Evolutionary conservation across 1,139 yeast genomes (phyloP).

Genomic region (Candida sp.): DNA sequence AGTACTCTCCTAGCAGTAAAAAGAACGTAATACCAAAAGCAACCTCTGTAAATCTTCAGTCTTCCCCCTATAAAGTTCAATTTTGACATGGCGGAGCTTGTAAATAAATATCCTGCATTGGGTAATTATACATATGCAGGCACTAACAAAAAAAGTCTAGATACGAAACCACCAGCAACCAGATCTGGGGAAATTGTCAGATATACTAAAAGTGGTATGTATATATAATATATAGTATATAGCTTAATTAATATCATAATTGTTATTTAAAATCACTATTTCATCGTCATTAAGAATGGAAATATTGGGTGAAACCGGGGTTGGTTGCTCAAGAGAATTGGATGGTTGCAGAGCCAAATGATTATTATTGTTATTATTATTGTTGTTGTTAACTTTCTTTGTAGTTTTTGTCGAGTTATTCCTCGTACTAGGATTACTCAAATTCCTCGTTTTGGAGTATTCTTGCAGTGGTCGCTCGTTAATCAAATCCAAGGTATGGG

Average conservation of each 20-base stretch:
- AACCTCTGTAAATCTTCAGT: neutral
- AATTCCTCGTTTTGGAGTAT: slow-evolving; percentile 1
- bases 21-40: neutral
- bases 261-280: slow-evolving; percentile 17
- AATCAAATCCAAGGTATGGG: slow-evolving; percentile 2
- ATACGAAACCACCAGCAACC: no score
- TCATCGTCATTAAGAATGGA: slow-evolving; percentile 25
- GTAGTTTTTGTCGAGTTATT: slow-evolving; percentile 1
- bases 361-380: slow-evolving; percentile 1
- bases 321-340: neutral
- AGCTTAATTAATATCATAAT: slow-evolving; percentile 12
- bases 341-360: neutral
- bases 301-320: slow-evolving; percentile 2
- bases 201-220: no score
- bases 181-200: no score
- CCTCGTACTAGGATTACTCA: slow-evolving; percentile 3
- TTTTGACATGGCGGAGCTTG: neutral
- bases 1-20: no score
- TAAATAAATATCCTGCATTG: neutral
- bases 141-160: neutral
- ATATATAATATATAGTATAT: neutral
- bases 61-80: neutral
- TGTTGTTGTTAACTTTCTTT: neutral
- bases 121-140: neutral
- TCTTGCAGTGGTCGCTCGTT: neutral